Percentiles rank a stretch among this genome's conserved stretches.
Conservation (phyloP, 306 rosid species). For the Aeschynomene evenia region DNA sequence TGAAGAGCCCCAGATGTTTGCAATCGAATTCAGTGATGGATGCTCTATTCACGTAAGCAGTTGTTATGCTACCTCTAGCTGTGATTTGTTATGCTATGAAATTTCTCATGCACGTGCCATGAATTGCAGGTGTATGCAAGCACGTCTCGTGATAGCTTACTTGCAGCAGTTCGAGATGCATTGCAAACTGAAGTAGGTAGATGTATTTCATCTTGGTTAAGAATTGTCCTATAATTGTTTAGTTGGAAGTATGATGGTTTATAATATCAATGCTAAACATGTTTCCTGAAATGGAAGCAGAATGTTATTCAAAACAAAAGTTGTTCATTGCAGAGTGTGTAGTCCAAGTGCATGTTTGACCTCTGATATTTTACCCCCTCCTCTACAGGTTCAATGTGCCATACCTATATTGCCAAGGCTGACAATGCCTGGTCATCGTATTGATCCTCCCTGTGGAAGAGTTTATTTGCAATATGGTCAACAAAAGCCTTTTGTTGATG, state of each 20-base stretch:
- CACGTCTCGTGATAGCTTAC: conserved; percentile 96
- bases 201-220: conserved; percentile 44
- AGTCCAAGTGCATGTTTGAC: conserved; percentile 40
- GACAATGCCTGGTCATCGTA: conserved; percentile 98
- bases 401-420: conserved; percentile 92
- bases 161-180: conserved; percentile 88
- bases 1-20: conserved; percentile 99
- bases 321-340: conserved; percentile 5
- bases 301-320: conserved; percentile 15
- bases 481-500: conserved; percentile 57
- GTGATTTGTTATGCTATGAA: conserved; percentile 19
- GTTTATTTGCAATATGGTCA: conserved; percentile 76
- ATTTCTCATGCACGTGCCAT: conserved; percentile 46
- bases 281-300: conserved; percentile 17
- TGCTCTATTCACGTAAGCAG: conserved; percentile 91
- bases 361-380: conserved; percentile 28
- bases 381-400: conserved; percentile 87
- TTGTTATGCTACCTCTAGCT: conserved; percentile 26
- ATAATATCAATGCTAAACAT: conserved; percentile 5
- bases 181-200: conserved; percentile 98
- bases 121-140: conserved; percentile 89
- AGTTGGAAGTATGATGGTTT: not conserved
- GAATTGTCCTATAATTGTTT: conserved; percentile 30
- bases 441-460: conserved; percentile 98
- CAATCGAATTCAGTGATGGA: conserved; percentile 94